Base-by-base conservation (phyloP, 345 rosid genomes). In the Linum usitatissimum region DNA sequence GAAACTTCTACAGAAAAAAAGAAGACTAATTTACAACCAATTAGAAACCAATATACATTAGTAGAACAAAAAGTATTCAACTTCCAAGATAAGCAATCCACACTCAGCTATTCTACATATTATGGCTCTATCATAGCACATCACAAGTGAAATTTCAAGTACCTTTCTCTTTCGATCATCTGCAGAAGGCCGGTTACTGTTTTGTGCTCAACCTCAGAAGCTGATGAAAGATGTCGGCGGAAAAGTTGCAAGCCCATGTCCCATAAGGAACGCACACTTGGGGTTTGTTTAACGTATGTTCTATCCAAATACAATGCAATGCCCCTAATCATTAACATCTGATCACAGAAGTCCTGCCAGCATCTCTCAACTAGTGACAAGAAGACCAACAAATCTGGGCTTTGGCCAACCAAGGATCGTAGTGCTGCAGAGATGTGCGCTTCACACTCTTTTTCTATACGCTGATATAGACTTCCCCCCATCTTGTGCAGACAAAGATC, bases 231-330 rank as follows among this genome's bases (percentile, higher is more conserved):
- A 79, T 85, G 86, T 78, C 87, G 90, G 56, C 92, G 78, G 72
- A 90, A 93, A 68, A 93, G 96, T 62, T 86, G 97, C 84, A 93
- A 78, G 63, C 99, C 99, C 99, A 90, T 90, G 76, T 90, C 97
- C 99, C 99, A 93, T 64, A 93, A 69, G 0, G 97, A 93, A 18
- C 86, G 84, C 55, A 87, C 86, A 77, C 77, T 83, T 57, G 91
- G 82, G 69, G 80, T 87, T 72, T 84, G 97, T 76, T 90, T 93
- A 65, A 90, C 97, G 69, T 90, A 90, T 48, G 91, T 90, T 72
- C 95, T 82, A 76, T 93, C 99, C 15, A 93, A 79, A 74, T 76
- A 75, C 81, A 93, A 84, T 70, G 99, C 97, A 80, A 93, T 93
- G 71, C 92, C 76, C 70, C 99, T 96, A 70, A 93, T 93, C 96